A percentile compares a stretch with the other conserved stretches of the same genome.
These are phyloP conservation scores for Yamadazyma dushanensis DNA, from an alignment of 1,139 yeast genomes.

Conservation along the genomic window DNA sequence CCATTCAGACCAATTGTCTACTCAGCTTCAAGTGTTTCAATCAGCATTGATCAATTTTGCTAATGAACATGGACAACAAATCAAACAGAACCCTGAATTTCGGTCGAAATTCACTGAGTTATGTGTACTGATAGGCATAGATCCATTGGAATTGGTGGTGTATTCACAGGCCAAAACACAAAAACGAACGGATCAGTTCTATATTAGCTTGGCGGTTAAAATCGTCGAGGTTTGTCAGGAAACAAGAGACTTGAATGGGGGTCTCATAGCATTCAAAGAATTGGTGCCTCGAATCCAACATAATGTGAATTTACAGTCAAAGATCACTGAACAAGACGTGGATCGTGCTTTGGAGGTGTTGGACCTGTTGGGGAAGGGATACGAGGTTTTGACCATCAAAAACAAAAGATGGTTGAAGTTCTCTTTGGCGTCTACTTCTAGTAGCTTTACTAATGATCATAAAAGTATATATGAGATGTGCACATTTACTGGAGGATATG, in stretches of 20 bases:
- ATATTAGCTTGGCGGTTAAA: slow-evolving; percentile 66
- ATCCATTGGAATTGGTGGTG: slow-evolving; percentile 60
- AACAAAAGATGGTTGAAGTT: slow-evolving; percentile 44
- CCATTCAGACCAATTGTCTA: slow-evolving; percentile 52
- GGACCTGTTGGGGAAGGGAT: slow-evolving; percentile 37
- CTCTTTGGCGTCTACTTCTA: slow-evolving; percentile 29
- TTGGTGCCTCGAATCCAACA: slow-evolving; percentile 34
- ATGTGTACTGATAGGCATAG: slow-evolving; percentile 81
- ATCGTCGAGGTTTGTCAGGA: slow-evolving; percentile 73
- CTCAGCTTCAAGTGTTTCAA: slow-evolving; percentile 62
- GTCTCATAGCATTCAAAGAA: slow-evolving; percentile 67
- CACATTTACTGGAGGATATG: slow-evolving; percentile 64
- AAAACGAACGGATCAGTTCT: slow-evolving; percentile 48
- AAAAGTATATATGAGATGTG: slow-evolving; percentile 70
- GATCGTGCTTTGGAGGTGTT: slow-evolving; percentile 21
- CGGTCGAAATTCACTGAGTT: slow-evolving; percentile 70
- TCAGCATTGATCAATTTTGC: slow-evolving; percentile 64
- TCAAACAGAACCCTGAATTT: slow-evolving; percentile 62
- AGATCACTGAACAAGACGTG: slow-evolving; percentile 21
- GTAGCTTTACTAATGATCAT: slow-evolving; percentile 56
- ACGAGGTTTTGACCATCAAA: slow-evolving; percentile 32
- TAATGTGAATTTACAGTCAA: slow-evolving; percentile 20
- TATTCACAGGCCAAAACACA: slow-evolving; percentile 20
- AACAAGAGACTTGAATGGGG: slow-evolving; percentile 76
- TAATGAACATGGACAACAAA: slow-evolving; percentile 60